A percentile compares a stretch with the other conserved stretches of the same genome.
phyloP scores from a whole-genome alignment of 2,329 filamentous ascomycete genomes.

The Aspergillus sp. region DNA sequence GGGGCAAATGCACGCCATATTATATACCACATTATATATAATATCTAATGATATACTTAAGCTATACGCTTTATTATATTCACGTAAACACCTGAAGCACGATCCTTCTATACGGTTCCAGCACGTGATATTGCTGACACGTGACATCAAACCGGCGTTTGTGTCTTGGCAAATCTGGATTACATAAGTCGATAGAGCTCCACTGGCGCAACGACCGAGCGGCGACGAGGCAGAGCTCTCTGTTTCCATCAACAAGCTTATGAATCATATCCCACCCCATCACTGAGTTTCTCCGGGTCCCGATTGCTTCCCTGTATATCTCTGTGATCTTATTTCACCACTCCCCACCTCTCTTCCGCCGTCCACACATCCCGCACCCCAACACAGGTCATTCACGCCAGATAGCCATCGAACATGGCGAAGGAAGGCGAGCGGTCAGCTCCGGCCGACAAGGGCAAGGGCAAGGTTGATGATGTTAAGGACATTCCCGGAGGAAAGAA shows the following conservation, averaged over 20 bases:
- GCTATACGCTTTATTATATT: neutral
- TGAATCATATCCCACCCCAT: constrained; percentile 20
- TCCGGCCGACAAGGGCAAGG: constrained; percentile 92
- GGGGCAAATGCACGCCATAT: neutral
- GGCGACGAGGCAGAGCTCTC: constrained; percentile 24
- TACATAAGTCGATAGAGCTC: constrained; percentile 29
- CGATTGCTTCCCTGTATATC: constrained; percentile 10
- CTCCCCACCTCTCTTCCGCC: neutral
- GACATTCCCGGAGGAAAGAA: constrained; percentile 58
- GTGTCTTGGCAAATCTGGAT: constrained; percentile 17
- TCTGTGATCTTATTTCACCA: constrained; percentile 11
- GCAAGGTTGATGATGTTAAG: constrained; percentile 73
- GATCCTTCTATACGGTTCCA: neutral
- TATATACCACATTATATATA: neutral
- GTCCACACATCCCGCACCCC: constrained; percentile 10
- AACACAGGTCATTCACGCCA: constrained; percentile 28
- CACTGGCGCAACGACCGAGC: constrained; percentile 27
- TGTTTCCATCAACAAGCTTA: constrained; percentile 29
- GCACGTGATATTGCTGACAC: neutral
- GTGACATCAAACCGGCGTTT: neutral
- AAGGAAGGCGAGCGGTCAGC: constrained; percentile 87
- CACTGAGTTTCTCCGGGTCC: constrained; percentile 17
- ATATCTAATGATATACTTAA: neutral
- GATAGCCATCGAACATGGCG: constrained; percentile 66
- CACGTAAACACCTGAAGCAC: neutral